Evolutionary conservation across 139 green algal genomes (phyloP).

Genomic region (Chlamydomonas incerta): DNA sequence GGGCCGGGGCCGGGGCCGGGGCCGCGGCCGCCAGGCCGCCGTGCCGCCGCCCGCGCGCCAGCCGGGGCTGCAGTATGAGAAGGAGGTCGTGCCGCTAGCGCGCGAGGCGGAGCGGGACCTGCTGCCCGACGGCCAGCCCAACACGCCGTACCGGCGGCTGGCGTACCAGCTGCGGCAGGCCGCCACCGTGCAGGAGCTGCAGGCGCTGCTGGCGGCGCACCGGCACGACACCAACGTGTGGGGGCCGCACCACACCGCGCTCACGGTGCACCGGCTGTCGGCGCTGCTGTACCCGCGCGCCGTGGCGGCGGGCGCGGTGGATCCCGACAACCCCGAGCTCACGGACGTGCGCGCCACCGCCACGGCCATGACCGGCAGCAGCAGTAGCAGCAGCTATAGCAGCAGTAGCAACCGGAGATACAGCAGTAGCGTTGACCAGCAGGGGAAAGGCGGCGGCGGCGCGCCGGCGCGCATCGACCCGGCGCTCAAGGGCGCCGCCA

Average conservation of each 20-base stretch:
- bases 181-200: background rate
- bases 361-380: background rate
- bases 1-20: too few species aligned
- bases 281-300: conserved; percentile 24
- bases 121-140: background rate
- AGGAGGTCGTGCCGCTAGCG: background rate
- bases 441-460: too few species aligned
- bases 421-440: too few species aligned
- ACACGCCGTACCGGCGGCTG: conserved; percentile 25
- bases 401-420: too few species aligned
- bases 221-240: background rate
- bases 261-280: background rate
- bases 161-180: conserved; percentile 16
- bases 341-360: background rate
- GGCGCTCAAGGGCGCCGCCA: background rate
- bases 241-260: conserved; percentile 1
- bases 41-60: background rate
- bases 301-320: background rate
- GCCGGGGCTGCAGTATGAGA: too few species aligned
- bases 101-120: conserved; percentile 30
- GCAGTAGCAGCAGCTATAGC: background rate
- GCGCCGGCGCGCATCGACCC: background rate
- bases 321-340: too few species aligned
- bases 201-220: background rate
- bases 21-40: too few species aligned